Base-by-base conservation (phyloP, 75 land plant species). In the Pseudotsuga menziesii region DNA sequence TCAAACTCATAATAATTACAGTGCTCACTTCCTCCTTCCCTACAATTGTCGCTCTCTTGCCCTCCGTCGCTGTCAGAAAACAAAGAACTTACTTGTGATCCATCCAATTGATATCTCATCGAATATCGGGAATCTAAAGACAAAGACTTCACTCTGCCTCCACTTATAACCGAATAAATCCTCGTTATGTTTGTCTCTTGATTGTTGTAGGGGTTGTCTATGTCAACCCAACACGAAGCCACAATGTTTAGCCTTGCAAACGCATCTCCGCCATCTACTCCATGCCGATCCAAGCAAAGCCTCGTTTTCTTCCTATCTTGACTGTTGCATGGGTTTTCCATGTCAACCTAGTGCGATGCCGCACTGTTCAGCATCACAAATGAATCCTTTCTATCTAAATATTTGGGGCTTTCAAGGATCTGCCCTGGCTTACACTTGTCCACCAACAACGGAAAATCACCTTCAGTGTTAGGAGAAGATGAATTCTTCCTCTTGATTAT, bases 321-420 rank as follows among this genome's bases (percentile, higher is more conserved):
- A 52, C 57, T 27, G n/a, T 55, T 12, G 12, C 23, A 73, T 11
- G 41, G 54, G 1, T 22, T n/a, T 4, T 73, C 75, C 2, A 23
- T 4, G 22, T 55, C 35, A 25, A 32, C 75, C 75, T 57, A 73
- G 22, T 57, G 57, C 1, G 75, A 73, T 54, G 57, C 75, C 57
- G 56, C 57, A 25, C 55, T 73, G 25, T 25, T 55, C 56, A 0
- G 20, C 29, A 52, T 8, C 32, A 23, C 15, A 11, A 39, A 11
- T 20, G 3, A 17, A 1, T 27, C 75, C 23, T 26, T 19, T 23
- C 4, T 22, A 20, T 19, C 52, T 1, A 11, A 44, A 44, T 8
- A 44, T 6, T 44, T 44, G 52, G 72, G 48, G 72, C 36, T 69
- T 44, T 41, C 72, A n/a, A 20, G 23, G 22, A 69, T 41, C 72